A percentile compares a stretch with the other conserved stretches of the same genome.
phyloP scores from a whole-genome alignment of 2,329 filamentous ascomycete genomes.

The Phaeosphaeriaceae sp. region DNA sequence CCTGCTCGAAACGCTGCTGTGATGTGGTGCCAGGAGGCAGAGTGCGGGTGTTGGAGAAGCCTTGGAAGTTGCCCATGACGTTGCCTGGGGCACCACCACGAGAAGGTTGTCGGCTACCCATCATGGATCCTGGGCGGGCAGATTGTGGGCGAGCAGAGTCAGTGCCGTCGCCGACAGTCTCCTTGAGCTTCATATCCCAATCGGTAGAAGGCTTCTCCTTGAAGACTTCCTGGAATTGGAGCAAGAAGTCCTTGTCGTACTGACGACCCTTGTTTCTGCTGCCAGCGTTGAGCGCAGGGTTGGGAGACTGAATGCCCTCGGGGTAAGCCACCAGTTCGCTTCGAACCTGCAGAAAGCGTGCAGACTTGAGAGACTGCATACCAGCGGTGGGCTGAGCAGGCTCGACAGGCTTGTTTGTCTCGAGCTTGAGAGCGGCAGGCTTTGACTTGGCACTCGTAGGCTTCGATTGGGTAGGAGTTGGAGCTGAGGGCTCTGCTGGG shows the following conservation, averaged over 20 bases:
- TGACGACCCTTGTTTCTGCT: slow-evolving; percentile 87
- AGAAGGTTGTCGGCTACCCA: slow-evolving; percentile 60
- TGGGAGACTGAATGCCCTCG: slow-evolving; percentile 83
- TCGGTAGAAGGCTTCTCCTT: slow-evolving; percentile 95
- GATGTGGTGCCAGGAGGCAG: slow-evolving; percentile 81
- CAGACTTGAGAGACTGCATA: slow-evolving; percentile 90
- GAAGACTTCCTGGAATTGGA: slow-evolving; percentile 96
- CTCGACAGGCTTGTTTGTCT: slow-evolving; percentile 86
- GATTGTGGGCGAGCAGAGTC: slow-evolving; percentile 70
- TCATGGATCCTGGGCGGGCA: slow-evolving; percentile 63
- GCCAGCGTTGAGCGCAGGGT: slow-evolving; percentile 86
- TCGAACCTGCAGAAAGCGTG: slow-evolving; percentile 84
- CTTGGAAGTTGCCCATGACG: slow-evolving; percentile 75
- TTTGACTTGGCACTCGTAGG: slow-evolving; percentile 72
- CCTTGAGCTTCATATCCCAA: slow-evolving; percentile 88
- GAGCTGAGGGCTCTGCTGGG: slow-evolving; percentile 56
- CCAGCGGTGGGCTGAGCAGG: slow-evolving; percentile 92
- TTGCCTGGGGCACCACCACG: slow-evolving; percentile 36
- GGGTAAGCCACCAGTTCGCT: slow-evolving; percentile 80
- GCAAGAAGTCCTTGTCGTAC: slow-evolving; percentile 92
- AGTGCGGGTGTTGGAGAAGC: slow-evolving; percentile 57
- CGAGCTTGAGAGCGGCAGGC: slow-evolving; percentile 87
- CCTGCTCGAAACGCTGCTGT: slow-evolving; percentile 70
- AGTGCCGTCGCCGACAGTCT: slow-evolving; percentile 80
- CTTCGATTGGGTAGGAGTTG: slow-evolving; percentile 36